Conservation (phyloP, 1,284 basidiomycete genomes). For the Neonothopanus nambi region DNA sequence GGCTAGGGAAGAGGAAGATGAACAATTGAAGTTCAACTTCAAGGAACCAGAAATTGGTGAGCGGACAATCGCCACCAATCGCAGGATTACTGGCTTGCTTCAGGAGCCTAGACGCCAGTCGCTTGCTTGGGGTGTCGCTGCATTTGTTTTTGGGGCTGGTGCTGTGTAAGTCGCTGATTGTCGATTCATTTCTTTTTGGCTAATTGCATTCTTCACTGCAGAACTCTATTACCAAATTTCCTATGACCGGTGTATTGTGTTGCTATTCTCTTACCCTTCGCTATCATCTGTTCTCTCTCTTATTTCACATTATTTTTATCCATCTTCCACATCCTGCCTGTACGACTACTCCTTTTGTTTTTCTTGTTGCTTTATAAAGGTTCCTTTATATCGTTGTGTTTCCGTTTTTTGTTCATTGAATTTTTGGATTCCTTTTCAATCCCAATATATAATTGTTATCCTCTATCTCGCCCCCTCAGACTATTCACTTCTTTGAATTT, state of each 20-base stretch:
- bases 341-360: constrained; percentile 8
- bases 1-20: constrained; percentile 51
- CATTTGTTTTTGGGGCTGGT: constrained; percentile 71
- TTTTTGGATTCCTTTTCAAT: constrained; percentile 9
- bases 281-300: constrained; percentile 15
- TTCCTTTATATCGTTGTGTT: neutral
- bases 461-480: neutral
- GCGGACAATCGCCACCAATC: constrained; percentile 65
- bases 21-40: constrained; percentile 56
- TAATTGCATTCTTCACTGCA: constrained; percentile 30
- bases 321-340: constrained; percentile 2
- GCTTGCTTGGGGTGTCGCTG: constrained; percentile 72
- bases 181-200: neutral
- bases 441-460: neutral
- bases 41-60: constrained; percentile 60
- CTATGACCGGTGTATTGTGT: constrained; percentile 30
- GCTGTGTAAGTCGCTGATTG: constrained; percentile 56
- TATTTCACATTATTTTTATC: constrained; percentile 12
- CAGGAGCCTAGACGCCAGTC: constrained; percentile 65
- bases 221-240: constrained; percentile 50
- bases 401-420: neutral
- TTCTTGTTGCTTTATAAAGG: constrained; percentile 3
- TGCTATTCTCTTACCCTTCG: constrained; percentile 21
- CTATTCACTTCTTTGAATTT: no score
- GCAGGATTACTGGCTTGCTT: constrained; percentile 50